A percentile compares a stretch with the other conserved stretches of the same genome.
phyloP scores from a whole-genome alignment of 129 eudicot species.

The Rutidosis leptorrhynchoides region DNA sequence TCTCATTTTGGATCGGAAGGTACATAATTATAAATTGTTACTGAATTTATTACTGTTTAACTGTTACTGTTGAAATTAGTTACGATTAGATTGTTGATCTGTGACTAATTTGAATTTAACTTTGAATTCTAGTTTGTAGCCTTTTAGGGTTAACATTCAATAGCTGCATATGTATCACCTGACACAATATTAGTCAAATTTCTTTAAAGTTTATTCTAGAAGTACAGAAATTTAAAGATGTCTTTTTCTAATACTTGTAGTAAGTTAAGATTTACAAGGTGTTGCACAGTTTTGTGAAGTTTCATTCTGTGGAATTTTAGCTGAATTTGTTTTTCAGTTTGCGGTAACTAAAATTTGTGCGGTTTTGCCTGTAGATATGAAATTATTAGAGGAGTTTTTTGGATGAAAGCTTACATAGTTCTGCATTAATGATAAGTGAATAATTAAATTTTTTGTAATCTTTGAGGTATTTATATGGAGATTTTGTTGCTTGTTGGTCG shows the following conservation, averaged over 20 bases:
- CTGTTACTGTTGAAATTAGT: not conserved
- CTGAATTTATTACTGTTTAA: not conserved
- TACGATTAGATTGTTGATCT: conserved; percentile 5
- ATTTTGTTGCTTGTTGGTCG: not conserved
- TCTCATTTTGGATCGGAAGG: conserved; percentile 95
- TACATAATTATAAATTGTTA: not conserved
- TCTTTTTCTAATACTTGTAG: not conserved
- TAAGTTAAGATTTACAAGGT: not conserved
- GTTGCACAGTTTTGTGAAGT: conserved; percentile 14
- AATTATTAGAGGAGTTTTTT: not conserved
- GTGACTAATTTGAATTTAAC: not conserved
- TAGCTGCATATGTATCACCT: not conserved
- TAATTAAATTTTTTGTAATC: not conserved
- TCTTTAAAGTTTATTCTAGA: not conserved
- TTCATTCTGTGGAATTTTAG: conserved; percentile 5
- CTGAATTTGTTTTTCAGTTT: not conserved
- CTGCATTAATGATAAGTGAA: conserved; percentile 15
- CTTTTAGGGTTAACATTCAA: conserved; percentile 4
- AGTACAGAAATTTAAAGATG: not conserved
- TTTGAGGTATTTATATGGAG: not conserved
- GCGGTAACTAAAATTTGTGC: conserved; percentile 1
- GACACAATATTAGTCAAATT: not conserved
- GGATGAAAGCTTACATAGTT: not conserved
- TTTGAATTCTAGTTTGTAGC: conserved; percentile 9
- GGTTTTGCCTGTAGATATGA: not conserved